These are phyloP conservation scores for Alternaria sp. DNA, from an alignment of 2,329 filamentous ascomycete genomes.

Conservation along the genomic window DNA sequence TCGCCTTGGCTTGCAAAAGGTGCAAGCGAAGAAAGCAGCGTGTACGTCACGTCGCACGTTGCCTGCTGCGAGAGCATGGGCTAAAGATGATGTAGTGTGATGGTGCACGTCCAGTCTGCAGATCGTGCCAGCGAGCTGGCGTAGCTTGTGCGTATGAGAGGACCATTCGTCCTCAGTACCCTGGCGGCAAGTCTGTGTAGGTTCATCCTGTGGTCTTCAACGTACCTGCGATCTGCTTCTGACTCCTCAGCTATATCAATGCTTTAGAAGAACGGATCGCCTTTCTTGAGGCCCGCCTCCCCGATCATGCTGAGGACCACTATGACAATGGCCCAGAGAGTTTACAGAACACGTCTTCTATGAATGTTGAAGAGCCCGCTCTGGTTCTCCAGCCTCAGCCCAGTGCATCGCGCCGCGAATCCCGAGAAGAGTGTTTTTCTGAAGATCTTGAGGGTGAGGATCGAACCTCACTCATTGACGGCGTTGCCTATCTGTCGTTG, in stretches of 20 bases:
- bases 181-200: constrained; percentile 38
- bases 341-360: not conserved
- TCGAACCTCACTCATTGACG: constrained; percentile 33
- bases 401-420: constrained; percentile 7
- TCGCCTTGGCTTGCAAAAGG: constrained; percentile 36
- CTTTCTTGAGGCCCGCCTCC: constrained; percentile 37
- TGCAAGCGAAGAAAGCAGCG: constrained; percentile 40
- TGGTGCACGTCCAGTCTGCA: constrained; percentile 31
- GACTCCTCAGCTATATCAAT: constrained; percentile 30
- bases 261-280: constrained; percentile 38
- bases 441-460: constrained; percentile 33
- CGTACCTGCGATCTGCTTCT: not conserved
- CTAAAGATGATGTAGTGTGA: constrained; percentile 29
- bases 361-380: not conserved
- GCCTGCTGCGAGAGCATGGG: not conserved
- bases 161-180: constrained; percentile 35
- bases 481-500: constrained; percentile 39
- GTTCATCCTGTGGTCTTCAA: not conserved
- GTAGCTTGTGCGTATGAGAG: constrained; percentile 36
- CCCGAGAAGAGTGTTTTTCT: constrained; percentile 14
- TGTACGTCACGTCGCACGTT: constrained; percentile 23
- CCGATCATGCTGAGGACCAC: constrained; percentile 37
- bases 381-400: not conserved
- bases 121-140: constrained; percentile 30
- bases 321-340: constrained; percentile 17